Evolutionary conservation across 1,284 basidiomycete genomes (phyloP).

Genomic region (Porodaedalea pini): DNA sequence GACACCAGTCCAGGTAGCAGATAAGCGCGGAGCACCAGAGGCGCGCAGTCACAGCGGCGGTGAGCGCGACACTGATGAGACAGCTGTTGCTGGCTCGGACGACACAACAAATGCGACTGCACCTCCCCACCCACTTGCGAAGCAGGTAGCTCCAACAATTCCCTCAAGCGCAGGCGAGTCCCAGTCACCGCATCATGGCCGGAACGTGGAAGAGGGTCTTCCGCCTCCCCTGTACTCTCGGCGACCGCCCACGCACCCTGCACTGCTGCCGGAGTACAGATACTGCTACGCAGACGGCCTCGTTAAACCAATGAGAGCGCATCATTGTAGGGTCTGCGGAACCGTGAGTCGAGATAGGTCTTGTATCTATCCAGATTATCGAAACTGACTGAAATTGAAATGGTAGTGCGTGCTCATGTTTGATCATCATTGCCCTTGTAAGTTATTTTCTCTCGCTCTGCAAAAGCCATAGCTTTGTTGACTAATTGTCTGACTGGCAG

Average conservation of each 20-base stretch:
- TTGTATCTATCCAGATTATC: neutral
- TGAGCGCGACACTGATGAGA: neutral
- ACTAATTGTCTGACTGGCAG: conserved; percentile 30
- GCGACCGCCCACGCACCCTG: conserved; percentile 43
- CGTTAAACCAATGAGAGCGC: conserved; percentile 66
- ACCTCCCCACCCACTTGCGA: conserved; percentile 1
- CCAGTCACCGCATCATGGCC: neutral
- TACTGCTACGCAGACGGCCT: conserved; percentile 57
- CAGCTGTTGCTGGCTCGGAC: neutral
- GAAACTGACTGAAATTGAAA: neutral
- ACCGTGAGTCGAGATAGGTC: conserved; percentile 44
- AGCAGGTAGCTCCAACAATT: neutral
- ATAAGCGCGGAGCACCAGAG: neutral
- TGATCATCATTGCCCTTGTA: conserved; percentile 77
- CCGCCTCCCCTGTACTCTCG: conserved; percentile 26
- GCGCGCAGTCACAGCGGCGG: neutral
- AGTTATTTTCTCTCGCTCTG: conserved; percentile 25
- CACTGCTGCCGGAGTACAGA: conserved; percentile 52
- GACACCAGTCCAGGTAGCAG: neutral
- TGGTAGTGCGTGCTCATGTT: conserved; percentile 64
- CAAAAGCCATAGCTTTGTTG: neutral
- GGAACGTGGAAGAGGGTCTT: conserved; percentile 11
- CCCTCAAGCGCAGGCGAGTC: neutral
- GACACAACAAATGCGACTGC: neutral
- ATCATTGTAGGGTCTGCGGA: conserved; percentile 75